Conservation (phyloP, 192 early-diverging fungal species). For the Coemansia sp. region DNA sequence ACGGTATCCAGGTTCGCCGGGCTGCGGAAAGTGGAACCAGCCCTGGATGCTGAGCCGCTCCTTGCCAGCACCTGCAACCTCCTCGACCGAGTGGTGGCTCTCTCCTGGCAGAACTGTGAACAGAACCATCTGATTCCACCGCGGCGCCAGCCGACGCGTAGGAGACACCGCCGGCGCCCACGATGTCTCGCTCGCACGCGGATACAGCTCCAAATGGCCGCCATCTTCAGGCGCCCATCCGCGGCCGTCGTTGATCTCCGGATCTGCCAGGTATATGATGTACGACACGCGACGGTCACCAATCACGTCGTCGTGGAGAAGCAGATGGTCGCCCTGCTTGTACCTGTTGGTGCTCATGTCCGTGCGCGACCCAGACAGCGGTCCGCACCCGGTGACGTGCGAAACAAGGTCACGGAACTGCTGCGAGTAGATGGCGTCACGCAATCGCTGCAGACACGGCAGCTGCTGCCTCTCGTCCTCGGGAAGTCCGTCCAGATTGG, state of each 20-base stretch:
- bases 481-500: constrained; percentile 77
- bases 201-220: constrained; percentile 78
- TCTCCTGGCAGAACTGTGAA: constrained; percentile 80
- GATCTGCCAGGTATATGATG: constrained; percentile 77
- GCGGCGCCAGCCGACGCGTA: constrained; percentile 57
- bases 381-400: constrained; percentile 68
- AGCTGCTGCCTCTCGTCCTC: constrained; percentile 60
- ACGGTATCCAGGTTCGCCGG: constrained; percentile 66
- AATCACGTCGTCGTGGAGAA: constrained; percentile 84
- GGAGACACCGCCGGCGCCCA: constrained; percentile 65
- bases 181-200: constrained; percentile 59
- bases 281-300: constrained; percentile 73
- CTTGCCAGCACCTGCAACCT: constrained; percentile 60
- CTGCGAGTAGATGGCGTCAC: constrained; percentile 74
- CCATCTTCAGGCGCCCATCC: constrained; percentile 67
- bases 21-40: constrained; percentile 79
- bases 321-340: constrained; percentile 69
- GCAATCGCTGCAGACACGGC: constrained; percentile 58
- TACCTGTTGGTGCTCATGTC: constrained; percentile 80
- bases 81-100: constrained; percentile 79
- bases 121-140: constrained; percentile 78
- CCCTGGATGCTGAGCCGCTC: constrained; percentile 68
- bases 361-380: constrained; percentile 63
- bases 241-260: constrained; percentile 34
- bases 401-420: constrained; percentile 71